phyloP scores from a whole-genome alignment of 2,329 filamentous ascomycete genomes.

The Penicillium janthinellum region DNA sequence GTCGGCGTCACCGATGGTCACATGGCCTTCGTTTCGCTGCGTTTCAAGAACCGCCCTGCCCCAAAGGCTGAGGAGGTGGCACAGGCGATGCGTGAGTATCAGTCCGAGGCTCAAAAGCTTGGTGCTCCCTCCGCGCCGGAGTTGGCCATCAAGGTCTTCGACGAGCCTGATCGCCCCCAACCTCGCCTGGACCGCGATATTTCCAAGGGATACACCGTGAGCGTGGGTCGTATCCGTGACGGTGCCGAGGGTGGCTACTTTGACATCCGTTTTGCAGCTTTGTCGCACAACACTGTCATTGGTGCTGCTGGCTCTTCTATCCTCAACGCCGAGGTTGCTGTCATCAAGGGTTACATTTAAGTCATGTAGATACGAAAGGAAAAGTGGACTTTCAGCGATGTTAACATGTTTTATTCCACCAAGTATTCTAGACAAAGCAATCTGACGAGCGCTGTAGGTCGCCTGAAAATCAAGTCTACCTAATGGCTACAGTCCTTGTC shows the following conservation, averaged over 20 bases:
- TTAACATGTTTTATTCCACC: conserved; percentile 9
- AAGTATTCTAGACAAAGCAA: not conserved
- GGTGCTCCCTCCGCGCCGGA: conserved; percentile 85
- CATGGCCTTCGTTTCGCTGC: conserved; percentile 87
- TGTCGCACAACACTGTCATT: conserved; percentile 91
- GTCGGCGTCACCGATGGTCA: conserved; percentile 96
- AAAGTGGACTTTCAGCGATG: conserved; percentile 23
- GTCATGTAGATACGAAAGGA: conserved; percentile 17
- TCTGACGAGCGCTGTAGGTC: not conserved
- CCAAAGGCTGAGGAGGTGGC: conserved; percentile 77
- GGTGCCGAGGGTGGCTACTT: conserved; percentile 82
- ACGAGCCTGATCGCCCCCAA: conserved; percentile 87
- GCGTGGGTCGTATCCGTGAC: conserved; percentile 81
- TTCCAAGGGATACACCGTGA: conserved; percentile 83
- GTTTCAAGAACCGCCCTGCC: conserved; percentile 73
- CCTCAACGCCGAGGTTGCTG: conserved; percentile 87
- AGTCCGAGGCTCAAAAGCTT: conserved; percentile 76
- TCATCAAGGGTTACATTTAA: conserved; percentile 82
- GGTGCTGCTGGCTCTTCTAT: conserved; percentile 96
- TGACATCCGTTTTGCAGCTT: conserved; percentile 89
- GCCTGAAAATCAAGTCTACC: not conserved
- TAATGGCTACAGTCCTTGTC: not conserved
- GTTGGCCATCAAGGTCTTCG: conserved; percentile 82
- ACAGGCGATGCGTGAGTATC: conserved; percentile 76
- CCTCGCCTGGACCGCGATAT: conserved; percentile 86